Evolutionary conservation across 2,329 filamentous ascomycete species (phyloP).

Genomic region (Tricladium varicosporioides): DNA sequence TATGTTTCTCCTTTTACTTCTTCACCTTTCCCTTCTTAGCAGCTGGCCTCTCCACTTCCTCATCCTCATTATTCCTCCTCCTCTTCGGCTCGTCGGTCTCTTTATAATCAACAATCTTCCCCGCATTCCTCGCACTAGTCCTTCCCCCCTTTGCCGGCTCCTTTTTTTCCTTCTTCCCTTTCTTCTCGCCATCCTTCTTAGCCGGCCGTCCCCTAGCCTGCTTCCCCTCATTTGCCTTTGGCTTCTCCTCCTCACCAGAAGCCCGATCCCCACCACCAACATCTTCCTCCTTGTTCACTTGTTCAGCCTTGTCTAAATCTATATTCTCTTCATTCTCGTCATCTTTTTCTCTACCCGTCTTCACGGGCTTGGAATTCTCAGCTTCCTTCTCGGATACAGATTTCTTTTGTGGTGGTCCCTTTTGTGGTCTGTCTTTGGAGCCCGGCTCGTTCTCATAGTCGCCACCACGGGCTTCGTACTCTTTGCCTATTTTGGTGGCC

Average conservation of each 20-base stretch:
- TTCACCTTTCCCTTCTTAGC: slow-evolving; percentile 3
- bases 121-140: slow-evolving; percentile 18
- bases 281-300: slow-evolving; percentile 3
- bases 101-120: slow-evolving; percentile 7
- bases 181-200: slow-evolving; percentile 5
- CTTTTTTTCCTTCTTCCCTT: slow-evolving; percentile 14
- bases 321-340: not conserved
- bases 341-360: slow-evolving; percentile 5
- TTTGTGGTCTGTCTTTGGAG: slow-evolving; percentile 43
- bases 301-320: slow-evolving; percentile 4
- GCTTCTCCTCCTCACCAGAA: slow-evolving; percentile 7
- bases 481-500: slow-evolving; percentile 42
- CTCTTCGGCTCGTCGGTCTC: slow-evolving; percentile 1
- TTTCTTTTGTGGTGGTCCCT: slow-evolving; percentile 40
- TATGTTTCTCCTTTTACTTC: not conserved
- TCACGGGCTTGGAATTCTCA: slow-evolving; percentile 1
- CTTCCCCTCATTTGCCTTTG: not conserved
- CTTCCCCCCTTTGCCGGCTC: slow-evolving; percentile 19
- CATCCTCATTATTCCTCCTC: not conserved
- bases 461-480: slow-evolving; percentile 40
- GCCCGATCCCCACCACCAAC: not conserved
- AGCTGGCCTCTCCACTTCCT: not conserved
- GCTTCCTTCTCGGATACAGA: slow-evolving; percentile 18
- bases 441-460: slow-evolving; percentile 41
- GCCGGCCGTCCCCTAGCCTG: not conserved